Evolutionary conservation across 2,329 filamentous ascomycete genomes (phyloP).

Genomic region (Aspergillus neotritici): DNA sequence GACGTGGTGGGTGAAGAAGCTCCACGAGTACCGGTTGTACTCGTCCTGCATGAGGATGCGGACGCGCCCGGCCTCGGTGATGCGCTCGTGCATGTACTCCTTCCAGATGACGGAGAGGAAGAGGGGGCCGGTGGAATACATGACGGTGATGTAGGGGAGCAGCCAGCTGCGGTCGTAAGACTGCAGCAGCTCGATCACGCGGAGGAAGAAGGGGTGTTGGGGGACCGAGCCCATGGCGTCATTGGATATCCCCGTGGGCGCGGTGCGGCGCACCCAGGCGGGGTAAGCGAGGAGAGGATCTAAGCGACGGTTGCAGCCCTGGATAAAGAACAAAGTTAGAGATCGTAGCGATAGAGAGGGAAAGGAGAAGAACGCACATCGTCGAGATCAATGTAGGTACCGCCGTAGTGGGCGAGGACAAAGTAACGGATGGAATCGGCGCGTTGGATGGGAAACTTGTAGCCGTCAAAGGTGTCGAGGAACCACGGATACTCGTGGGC

Average conservation of each 20-base stretch:
- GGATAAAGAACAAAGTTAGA: slow-evolving; percentile 4
- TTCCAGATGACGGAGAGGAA: slow-evolving; percentile 73
- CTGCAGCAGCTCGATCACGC: slow-evolving; percentile 62
- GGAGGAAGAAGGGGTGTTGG: slow-evolving; percentile 68
- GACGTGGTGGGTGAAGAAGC: slow-evolving; percentile 63
- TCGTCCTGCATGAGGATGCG: slow-evolving; percentile 65
- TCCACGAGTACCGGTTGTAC: slow-evolving; percentile 63
- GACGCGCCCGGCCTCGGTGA: slow-evolving; percentile 48
- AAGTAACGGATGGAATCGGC: slow-evolving; percentile 78
- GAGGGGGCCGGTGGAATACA: slow-evolving; percentile 70
- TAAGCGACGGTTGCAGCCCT: slow-evolving; percentile 63
- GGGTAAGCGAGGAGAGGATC: slow-evolving; percentile 64
- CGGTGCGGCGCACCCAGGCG: slow-evolving; percentile 65
- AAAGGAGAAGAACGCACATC: slow-evolving; percentile 45
- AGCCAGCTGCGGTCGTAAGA: slow-evolving; percentile 65
- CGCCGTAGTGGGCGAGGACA: slow-evolving; percentile 68
- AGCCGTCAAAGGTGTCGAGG: slow-evolving; percentile 66
- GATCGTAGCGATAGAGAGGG: slow-evolving; percentile 6
- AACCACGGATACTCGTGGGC: slow-evolving; percentile 71
- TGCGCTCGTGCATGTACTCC: slow-evolving; percentile 56
- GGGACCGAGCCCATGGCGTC: slow-evolving; percentile 71
- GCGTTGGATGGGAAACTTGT: slow-evolving; percentile 69
- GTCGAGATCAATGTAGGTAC: slow-evolving; percentile 76
- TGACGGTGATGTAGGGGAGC: slow-evolving; percentile 69
- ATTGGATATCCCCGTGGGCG: slow-evolving; percentile 73